Base-by-base conservation (phyloP, 176 grass and related monocot species). In the Rhipidocladum racemiflorum region DNA sequence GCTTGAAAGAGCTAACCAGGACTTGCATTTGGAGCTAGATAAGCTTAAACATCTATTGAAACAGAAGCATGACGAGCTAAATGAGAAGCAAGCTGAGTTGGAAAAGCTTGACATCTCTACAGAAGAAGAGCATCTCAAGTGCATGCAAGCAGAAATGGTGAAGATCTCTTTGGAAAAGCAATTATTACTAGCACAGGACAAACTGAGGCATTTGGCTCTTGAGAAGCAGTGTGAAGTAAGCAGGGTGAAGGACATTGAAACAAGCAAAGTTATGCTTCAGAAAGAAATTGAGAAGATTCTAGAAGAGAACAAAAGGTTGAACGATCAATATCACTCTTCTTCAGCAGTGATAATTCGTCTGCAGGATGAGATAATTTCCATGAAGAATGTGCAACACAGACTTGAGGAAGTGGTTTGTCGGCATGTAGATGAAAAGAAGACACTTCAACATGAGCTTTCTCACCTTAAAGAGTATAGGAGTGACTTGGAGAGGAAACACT, bases 321-420 rank as follows among this genome's bases (percentile, higher is more conserved):
- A 84, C 44, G 76, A 89, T 83, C 78, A 88, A 80, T 85, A 84
- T 49, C 88, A 75, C 35, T 90, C 85, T 70, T 92, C 92, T 70
- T 85, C 93, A 39, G 55, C 66, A 12, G 73, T 80, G 84, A 95
- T 95, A 82, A 92, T 98, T 56, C 81, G 17, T 75, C 76, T 98
- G 64, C 96, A 98, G 78, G 89, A 98, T 77, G 92, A 98, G 56
- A 91, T 98, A 60, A 95, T 98, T 60, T 88, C 70, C 28, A 79
- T 95, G 56, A 93, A 95, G 64, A 88, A 88, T 74, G 51, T 72
- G 3, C 89, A 93, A 56, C 69, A 46, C 35, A 88, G 61, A 85
- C 87, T 95, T 38, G 82, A 93, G 84, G 87, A 91, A 81, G 79
- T 93, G 85, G 39, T 91, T 27, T 83, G 55, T 72, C 28, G 65